A percentile compares a stretch with the other conserved stretches of the same genome.
These are phyloP conservation scores for Didymosphaeria variabile DNA, from an alignment of 2,329 filamentous ascomycete species.

Conservation along the genomic window DNA sequence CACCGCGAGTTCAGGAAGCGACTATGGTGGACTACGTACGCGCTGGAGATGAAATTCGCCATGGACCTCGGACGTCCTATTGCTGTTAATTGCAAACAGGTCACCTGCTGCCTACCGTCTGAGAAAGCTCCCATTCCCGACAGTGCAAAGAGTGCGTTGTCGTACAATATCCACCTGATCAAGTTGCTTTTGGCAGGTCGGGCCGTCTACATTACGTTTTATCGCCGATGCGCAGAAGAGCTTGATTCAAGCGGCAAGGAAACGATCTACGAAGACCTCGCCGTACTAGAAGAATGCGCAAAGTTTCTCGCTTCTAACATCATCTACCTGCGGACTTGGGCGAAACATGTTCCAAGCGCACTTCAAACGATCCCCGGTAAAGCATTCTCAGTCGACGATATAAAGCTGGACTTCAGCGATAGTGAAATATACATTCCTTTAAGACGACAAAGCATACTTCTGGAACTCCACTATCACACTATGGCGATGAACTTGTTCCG, in stretches of 20 bases:
- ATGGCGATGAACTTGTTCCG: conserved; percentile 33
- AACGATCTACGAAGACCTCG: conserved; percentile 42
- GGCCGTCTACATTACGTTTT: conserved; percentile 48
- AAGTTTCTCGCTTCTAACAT: conserved; percentile 38
- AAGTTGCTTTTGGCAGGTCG: conserved; percentile 48
- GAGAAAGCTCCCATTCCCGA: conserved; percentile 27
- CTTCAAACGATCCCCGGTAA: conserved; percentile 33
- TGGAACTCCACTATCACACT: conserved; percentile 40
- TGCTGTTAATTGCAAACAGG: conserved; percentile 42
- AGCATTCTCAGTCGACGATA: conserved; percentile 28
- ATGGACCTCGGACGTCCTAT: conserved; percentile 60
- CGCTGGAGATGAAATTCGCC: conserved; percentile 57
- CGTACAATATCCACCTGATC: conserved; percentile 32
- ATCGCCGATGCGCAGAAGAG: conserved; percentile 37
- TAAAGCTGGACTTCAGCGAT: conserved; percentile 17
- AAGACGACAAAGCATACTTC: conserved; percentile 21
- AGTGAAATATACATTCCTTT: neutral
- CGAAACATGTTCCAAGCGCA: conserved; percentile 47
- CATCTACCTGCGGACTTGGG: conserved; percentile 42
- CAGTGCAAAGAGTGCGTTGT: neutral
- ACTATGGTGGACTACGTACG: conserved; percentile 60
- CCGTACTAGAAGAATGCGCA: conserved; percentile 43
- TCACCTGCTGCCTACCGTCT: conserved; percentile 50
- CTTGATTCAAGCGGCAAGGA: conserved; percentile 25
- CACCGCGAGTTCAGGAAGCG: conserved; percentile 56